Evolutionary conservation across 768 basidiomycete species (phyloP), one percentile per base, ranked within the genome.

Genomic region (Mycena galopus): DNA sequence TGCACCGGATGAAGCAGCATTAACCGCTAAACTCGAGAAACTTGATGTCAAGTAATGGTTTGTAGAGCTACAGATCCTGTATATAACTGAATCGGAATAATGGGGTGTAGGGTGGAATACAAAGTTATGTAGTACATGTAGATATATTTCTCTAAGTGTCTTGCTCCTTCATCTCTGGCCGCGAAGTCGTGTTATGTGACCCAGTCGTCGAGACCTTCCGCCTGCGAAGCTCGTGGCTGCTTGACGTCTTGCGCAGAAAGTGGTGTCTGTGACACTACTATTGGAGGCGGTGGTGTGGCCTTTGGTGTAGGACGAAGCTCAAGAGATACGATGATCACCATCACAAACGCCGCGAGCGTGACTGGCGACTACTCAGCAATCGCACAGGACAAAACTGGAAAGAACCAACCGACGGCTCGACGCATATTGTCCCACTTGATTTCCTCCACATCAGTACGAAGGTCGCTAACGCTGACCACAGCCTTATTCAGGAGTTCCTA

Each of bases 361-460:
- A 87, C 93, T 94, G 63, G 16, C 64, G 56, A 35, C 8, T 29
- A 63, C 44, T 62, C 57, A 51, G 56, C 71, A 14, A 72, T 53
- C 50, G 72, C 60, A 50, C 16, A 55, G 29, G 63, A 27, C 57
- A 60, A 10, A 25, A 42, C 21, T 21, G 33, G 39, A 29, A 23
- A 29, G 32, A 29, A 88, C 90, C 80, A 75, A 93, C 94, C 84
- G 65, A 96, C 94, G 65, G 93, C 91, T 69, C 91, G 90, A 61
- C 94, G 90, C 91, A 95, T 94, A 72, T 94, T 96, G 76, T 94
- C 89, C 95, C 95, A 96, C 78, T 92, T 94, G 35, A 93, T 91
- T 77, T 95, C 94, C 79, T 96, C 95, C 66, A 95, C 92, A 62
- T 88, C 89, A 2, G 94, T 93, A 17, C 94, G 89, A 55, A 95